Evolutionary conservation across 176 grass and related monocot genomes (phyloP), one percentile per base, ranked within the genome.

Genomic region (Cenchrus americanus): DNA sequence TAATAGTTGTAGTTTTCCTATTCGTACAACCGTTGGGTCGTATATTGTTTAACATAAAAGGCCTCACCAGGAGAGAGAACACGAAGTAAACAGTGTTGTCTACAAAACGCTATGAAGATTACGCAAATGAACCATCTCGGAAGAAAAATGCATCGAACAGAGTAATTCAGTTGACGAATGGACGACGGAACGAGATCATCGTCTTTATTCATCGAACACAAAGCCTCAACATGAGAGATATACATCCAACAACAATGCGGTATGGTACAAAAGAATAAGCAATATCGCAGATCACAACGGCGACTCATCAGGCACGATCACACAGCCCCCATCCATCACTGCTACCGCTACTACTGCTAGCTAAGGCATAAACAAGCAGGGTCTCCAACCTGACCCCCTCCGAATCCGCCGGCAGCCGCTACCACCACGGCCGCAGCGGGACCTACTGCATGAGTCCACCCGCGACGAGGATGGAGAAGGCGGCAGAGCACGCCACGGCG

Each of bases 371-470:
- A 58, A 46, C 9, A 67, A 80, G 0, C 43, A n/a, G 59, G 62
- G 59, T 75, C 74, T 75, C 74, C 71, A 60, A 47, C 81, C 51
- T 37, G 10, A 51, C 14, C 68, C 13, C 51, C 69, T n/a, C n/a
- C 32, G 44, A 58, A 82, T 73, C 62, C 24, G 34, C 73, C 75
- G 51, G 53, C 27, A 48, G 14, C 18, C 58, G 22, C 14, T 18
- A 21, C 4, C 47, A 63, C 21, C 32, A 14, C 19, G 4, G 46
- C 21, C 5, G 21, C 21, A 13, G 10, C 23, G 49, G 34, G 34
- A 37, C 91, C 86, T 97, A 97, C 49, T 90, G 89, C 81, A 91
- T 11, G 66, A 94, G 63, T 4, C 83, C 78, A 10, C 89, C 87
- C 0, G 70, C 86, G 23, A 91, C 91, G 44, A 91, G 53, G 61